A percentile compares a stretch with the other conserved stretches of the same genome.
These are phyloP conservation scores for Orobanche coerulescens DNA, from an alignment of 257 asterid species.

Conservation along the genomic window DNA sequence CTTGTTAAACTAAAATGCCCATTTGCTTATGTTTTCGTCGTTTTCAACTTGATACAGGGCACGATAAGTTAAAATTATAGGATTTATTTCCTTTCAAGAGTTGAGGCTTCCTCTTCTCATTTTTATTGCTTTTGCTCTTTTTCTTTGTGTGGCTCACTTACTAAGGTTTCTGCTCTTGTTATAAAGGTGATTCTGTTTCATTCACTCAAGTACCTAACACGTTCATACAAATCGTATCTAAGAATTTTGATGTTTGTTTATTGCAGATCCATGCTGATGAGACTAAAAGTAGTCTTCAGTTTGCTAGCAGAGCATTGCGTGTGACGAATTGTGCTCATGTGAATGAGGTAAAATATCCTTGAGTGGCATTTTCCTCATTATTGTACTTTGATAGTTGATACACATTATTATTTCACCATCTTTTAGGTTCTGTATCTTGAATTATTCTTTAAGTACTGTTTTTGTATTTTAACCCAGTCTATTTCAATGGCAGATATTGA, in stretches of 20 bases:
- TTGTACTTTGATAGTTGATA: conserved; percentile 16
- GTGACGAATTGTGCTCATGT: conserved; percentile 94
- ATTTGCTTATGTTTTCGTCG: background rate
- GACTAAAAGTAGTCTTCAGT: conserved; percentile 97
- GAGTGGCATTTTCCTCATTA: conserved; percentile 17
- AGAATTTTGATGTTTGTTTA: conserved; percentile 4
- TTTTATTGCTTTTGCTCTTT: background rate
- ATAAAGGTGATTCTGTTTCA: background rate
- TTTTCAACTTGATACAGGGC: conserved; percentile 2
- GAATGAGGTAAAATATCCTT: conserved; percentile 66
- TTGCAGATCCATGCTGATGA: conserved; percentile 93
- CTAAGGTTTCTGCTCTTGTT: background rate
- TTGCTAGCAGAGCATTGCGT: conserved; percentile 95
- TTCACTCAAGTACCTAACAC: background rate
- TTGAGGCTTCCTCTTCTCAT: background rate
- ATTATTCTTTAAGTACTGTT: conserved; percentile 9
- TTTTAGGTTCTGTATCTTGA: conserved; percentile 8
- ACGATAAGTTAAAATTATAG: background rate
- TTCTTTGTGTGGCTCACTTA: background rate
- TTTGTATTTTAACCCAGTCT: conserved; percentile 17
- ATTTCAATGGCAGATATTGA: conserved; percentile 55
- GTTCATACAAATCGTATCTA: background rate
- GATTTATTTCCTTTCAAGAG: background rate
- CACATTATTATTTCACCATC: conserved; percentile 2
- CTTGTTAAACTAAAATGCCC: background rate